Evolutionary conservation across 2,329 filamentous ascomycete species (phyloP), one percentile per base, ranked within the genome.

Genomic region (Seiridium cupressi): DNA sequence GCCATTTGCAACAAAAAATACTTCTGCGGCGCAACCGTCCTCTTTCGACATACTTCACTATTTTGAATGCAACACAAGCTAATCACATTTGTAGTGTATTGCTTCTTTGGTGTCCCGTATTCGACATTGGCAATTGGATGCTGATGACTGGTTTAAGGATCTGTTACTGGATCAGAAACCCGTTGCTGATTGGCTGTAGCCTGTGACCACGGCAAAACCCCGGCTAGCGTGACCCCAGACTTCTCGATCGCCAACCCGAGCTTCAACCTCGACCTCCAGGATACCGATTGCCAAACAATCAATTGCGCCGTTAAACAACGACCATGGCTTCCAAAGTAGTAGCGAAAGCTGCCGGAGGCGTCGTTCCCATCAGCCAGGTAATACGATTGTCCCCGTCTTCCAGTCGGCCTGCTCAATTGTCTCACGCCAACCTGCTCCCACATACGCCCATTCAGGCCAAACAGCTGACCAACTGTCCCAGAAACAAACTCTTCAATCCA

Each of bases 401-500:
- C 18, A 26, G 18, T 26, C 18, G 18, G 18, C 18, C 18, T 26
- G 18, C 47, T 31, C 9, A 26, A 11, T 11, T 49, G 26, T 32
- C 55, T 57, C 57, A 8, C 47, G 26, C 55, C 38, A 11, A 8
- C 31, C 36, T 34, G 47, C 46, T 31, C 40, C 13, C 38, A 40
- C 31, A 44, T n/a, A 13, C n/a, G 13, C 11, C 26, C 35, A 18
- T 13, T 11, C 51, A 42, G 35, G 44, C 18, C 5, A 8, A 26
- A 11, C 26, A 9, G 47, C 47, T 55, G 18, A 44, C 18, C 51
- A 34, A 31, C n/a, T n/a, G 18, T 54, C 10, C 48, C 71, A 99
- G 94, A 98, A 98, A 91, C 94, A 99, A 81, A 96, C 93, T 42
- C 82, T 98, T 65, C 91, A 97, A 74, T 95, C 94, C 56, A 86